These are phyloP conservation scores for Aureobasidium zeae DNA, from an alignment of 2,329 filamentous ascomycete species.

Conservation along the genomic window DNA sequence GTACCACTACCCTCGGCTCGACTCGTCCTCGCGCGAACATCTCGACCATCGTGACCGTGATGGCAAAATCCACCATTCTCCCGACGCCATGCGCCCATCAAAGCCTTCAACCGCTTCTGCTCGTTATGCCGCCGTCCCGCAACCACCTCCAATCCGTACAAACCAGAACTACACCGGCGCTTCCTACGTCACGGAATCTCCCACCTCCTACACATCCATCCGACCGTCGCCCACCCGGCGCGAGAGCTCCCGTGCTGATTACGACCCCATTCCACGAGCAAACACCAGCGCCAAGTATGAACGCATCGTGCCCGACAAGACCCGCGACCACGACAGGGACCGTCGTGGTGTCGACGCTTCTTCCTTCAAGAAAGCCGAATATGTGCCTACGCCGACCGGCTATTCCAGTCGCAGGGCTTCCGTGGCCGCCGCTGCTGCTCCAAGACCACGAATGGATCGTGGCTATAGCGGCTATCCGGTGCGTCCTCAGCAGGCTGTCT, in stretches of 20 bases:
- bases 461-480: no score
- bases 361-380: background rate
- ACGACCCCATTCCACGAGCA: background rate
- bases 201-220: background rate
- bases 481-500: no score
- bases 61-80: conserved; percentile 9
- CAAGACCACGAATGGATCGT: background rate
- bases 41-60: conserved; percentile 21
- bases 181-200: conserved; percentile 10
- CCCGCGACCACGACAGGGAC: background rate
- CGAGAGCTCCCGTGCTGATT: background rate
- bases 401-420: background rate
- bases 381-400: background rate
- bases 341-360: background rate
- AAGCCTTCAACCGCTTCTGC: background rate
- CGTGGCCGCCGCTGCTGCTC: background rate
- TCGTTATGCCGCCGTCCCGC: conserved; percentile 5
- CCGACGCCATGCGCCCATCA: background rate
- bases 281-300: conserved; percentile 2
- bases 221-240: conserved; percentile 7
- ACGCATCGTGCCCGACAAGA: background rate
- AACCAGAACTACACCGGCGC: background rate
- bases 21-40: conserved; percentile 22
- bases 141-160: conserved; percentile 9
- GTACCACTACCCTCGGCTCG: conserved; percentile 23